Conservation (phyloP, 1,284 basidiomycete genomes). For the Trichosporon inkin region DNA sequence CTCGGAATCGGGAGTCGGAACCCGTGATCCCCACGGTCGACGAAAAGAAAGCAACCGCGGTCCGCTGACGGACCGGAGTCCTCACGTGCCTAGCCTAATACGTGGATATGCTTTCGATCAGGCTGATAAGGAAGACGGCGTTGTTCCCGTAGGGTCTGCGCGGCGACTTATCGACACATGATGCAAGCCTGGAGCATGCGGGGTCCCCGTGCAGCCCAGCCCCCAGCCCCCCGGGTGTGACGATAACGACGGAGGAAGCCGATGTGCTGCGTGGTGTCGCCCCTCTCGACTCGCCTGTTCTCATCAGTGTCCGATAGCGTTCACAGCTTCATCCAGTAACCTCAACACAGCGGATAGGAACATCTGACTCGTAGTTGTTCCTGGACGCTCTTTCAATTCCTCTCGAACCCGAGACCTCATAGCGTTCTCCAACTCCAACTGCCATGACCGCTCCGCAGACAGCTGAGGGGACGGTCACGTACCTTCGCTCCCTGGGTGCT, state of each 20-base stretch:
- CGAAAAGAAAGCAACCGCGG: no score
- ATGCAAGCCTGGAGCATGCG: background rate
- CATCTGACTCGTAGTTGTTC: background rate
- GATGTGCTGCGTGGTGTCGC: background rate
- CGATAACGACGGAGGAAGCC: conserved; percentile 6
- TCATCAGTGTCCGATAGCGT: background rate
- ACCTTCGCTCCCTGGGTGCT: conserved; percentile 78
- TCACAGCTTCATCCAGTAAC: background rate
- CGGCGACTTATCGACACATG: background rate
- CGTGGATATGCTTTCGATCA: no score
- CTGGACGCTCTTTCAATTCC: background rate
- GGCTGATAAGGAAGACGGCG: no score
- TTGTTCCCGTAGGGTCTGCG: no score
- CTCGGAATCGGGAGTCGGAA: no score
- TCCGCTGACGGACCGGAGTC: no score
- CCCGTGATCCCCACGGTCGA: no score
- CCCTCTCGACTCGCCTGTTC: background rate
- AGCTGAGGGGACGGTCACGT: conserved; percentile 39
- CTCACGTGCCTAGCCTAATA: no score
- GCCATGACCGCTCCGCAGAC: background rate
- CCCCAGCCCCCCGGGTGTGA: background rate
- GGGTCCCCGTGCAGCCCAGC: background rate
- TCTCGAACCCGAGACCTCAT: background rate
- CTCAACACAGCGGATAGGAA: background rate
- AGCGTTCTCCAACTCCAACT: background rate